phyloP scores from a whole-genome alignment of 768 basidiomycete genomes.

The Auriscalpium vulgare region DNA sequence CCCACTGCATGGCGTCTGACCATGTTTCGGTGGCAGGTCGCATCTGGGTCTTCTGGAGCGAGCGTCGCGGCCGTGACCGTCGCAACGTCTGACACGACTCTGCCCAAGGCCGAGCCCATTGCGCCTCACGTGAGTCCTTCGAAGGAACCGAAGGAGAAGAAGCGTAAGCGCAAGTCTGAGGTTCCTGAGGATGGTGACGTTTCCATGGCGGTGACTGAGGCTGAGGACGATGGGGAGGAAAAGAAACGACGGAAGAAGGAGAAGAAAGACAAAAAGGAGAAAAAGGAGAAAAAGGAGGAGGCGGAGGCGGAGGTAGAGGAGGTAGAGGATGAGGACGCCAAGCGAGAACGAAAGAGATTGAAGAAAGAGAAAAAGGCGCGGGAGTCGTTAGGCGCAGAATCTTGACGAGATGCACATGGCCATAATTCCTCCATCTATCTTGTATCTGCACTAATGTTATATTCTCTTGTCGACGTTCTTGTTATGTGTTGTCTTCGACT shows the following conservation, averaged over 20 bases:
- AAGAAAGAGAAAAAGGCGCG: constrained; percentile 63
- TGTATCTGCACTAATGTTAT: too few species aligned
- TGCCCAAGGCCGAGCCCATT: constrained; percentile 17
- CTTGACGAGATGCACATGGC: constrained; percentile 1
- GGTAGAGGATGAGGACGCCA: constrained; percentile 52
- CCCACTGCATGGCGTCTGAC: constrained; percentile 20
- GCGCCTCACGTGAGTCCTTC: constrained; percentile 27
- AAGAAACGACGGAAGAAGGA: constrained; percentile 55
- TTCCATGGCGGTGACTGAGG: constrained; percentile 31
- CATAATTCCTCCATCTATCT: too few species aligned
- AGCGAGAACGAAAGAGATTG: constrained; percentile 51
- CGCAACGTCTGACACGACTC: constrained; percentile 15
- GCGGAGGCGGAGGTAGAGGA: constrained; percentile 20
- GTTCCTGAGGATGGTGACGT: constrained; percentile 32
- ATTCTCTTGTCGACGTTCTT: too few species aligned
- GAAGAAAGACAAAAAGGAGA: constrained; percentile 29
- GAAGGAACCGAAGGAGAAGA: constrained; percentile 66
- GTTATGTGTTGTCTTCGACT: too few species aligned
- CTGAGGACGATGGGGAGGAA: constrained; percentile 43
- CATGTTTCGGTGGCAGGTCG: constrained; percentile 24
- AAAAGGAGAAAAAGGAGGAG: constrained; percentile 18
- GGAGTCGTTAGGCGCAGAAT: constrained; percentile 30
- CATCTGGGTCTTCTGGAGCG: constrained; percentile 29
- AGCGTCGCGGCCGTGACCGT: constrained; percentile 4
- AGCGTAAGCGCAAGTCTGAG: constrained; percentile 77